Evolutionary conservation across 345 rosid species (phyloP).

Genomic region (Lepidium didymum): DNA sequence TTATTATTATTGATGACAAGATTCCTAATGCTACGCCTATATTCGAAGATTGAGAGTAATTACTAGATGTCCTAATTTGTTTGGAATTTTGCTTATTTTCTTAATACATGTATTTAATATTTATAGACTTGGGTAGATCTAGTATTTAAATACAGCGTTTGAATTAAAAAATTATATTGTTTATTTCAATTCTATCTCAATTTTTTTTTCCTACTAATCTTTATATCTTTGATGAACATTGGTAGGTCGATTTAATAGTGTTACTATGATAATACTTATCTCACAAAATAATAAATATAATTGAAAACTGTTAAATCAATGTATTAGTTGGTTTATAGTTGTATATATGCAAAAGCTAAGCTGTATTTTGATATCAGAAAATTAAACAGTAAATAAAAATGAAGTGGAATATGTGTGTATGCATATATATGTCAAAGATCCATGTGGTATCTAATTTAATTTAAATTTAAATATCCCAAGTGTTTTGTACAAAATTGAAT

Average conservation of each 20-base stretch:
- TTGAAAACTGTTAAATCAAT: background rate
- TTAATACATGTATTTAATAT: background rate
- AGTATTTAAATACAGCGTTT: background rate
- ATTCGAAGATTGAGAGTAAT: slow-evolving; percentile 25
- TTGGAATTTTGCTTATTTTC: background rate
- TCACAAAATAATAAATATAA: background rate
- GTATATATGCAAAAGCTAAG: slow-evolving; percentile 24
- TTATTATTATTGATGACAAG: background rate
- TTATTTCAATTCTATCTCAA: background rate
- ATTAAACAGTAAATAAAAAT: slow-evolving; percentile 4
- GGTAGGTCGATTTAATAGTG: background rate
- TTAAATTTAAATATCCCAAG: background rate
- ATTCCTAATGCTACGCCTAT: slow-evolving; percentile 27
- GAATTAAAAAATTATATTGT: background rate
- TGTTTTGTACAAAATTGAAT: slow-evolving; percentile 15
- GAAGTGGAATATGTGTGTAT: slow-evolving; percentile 7
- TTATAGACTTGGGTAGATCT: background rate
- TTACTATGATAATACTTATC: background rate
- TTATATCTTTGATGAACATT: background rate
- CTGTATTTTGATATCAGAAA: slow-evolving; percentile 6
- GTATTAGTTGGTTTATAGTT: slow-evolving; percentile 20
- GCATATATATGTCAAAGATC: slow-evolving; percentile 10
- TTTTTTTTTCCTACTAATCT: background rate
- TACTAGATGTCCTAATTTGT: background rate
- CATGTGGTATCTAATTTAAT: slow-evolving; percentile 16